Conservation (phyloP, 805 yeast genomes). For the Nakazawaea anatomiae region DNA sequence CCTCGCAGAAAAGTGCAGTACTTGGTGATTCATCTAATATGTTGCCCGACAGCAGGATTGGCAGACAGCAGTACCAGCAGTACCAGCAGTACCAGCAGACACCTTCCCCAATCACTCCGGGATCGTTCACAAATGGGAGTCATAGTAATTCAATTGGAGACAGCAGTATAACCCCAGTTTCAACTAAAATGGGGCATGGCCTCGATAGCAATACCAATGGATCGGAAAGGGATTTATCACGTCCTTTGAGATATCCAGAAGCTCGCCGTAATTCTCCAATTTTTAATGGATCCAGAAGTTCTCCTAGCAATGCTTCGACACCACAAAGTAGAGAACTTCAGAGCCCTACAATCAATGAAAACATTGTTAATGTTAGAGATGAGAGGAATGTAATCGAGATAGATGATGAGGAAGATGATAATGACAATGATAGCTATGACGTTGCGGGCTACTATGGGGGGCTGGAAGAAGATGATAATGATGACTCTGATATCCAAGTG, state of each 20-base stretch:
- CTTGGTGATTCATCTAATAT: not conserved
- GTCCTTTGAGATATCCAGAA: not conserved
- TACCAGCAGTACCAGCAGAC: not conserved
- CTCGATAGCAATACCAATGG: not conserved
- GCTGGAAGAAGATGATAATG: slow-evolving; percentile 12
- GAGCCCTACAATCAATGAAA: too few relatives aligned
- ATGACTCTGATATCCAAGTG: not conserved
- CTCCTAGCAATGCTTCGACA: not conserved
- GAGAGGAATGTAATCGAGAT: slow-evolving; percentile 1
- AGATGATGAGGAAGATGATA: slow-evolving; percentile 1
- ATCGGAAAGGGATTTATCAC: not conserved
- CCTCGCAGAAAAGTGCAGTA: slow-evolving; percentile 1
- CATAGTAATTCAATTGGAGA: not conserved
- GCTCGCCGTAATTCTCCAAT: not conserved
- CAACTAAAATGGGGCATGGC: not conserved
- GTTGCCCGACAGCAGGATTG: slow-evolving; percentile 1
- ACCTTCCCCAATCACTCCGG: not conserved
- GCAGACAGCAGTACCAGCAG: not conserved
- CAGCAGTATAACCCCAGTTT: not conserved
- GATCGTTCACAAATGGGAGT: too few relatives aligned
- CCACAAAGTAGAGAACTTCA: not conserved
- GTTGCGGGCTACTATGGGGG: slow-evolving; percentile 19
- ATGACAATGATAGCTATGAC: slow-evolving; percentile 20
- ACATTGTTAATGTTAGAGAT: slow-evolving; percentile 1
- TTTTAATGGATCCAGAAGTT: not conserved